A percentile compares a stretch with the other conserved stretches of the same genome.
phyloP scores from a whole-genome alignment of 768 basidiomycete genomes.

The Podaxis pistillaris region DNA sequence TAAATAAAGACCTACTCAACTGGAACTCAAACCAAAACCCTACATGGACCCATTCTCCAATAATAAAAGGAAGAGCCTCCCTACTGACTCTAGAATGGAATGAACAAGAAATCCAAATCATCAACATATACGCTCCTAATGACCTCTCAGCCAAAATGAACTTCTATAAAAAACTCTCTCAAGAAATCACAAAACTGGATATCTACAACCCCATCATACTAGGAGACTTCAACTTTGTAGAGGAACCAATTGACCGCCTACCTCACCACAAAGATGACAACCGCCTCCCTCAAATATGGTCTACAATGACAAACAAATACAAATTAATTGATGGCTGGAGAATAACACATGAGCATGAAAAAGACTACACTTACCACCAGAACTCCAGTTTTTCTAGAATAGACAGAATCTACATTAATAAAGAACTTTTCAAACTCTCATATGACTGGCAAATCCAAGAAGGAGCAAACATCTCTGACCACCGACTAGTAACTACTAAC shows the following conservation, averaged over 20 bases:
- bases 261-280: slow-evolving; percentile 20
- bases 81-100: slow-evolving; percentile 19
- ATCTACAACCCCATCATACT: slow-evolving; percentile 27
- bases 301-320: slow-evolving; percentile 18
- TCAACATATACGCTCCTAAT: slow-evolving; percentile 37
- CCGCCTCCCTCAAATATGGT: slow-evolving; percentile 9
- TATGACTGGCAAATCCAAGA: slow-evolving; percentile 26
- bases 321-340: slow-evolving; percentile 33
- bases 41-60: slow-evolving; percentile 17
- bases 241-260: slow-evolving; percentile 34
- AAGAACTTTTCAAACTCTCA: slow-evolving; percentile 9
- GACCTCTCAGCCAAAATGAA: slow-evolving; percentile 17
- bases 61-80: slow-evolving; percentile 22
- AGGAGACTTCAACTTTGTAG: slow-evolving; percentile 42
- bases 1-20: slow-evolving; percentile 29
- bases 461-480: slow-evolving; percentile 27
- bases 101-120: slow-evolving; percentile 19
- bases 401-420: slow-evolving; percentile 33
- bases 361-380: slow-evolving; percentile 27
- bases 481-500: slow-evolving; percentile 25
- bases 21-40: background rate
- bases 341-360: slow-evolving; percentile 15
- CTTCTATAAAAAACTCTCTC: slow-evolving; percentile 22
- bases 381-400: slow-evolving; percentile 25
- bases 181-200: slow-evolving; percentile 2